Evolutionary conservation across 805 yeast genomes (phyloP).

Genomic region (Lipomyces mesembrius): DNA sequence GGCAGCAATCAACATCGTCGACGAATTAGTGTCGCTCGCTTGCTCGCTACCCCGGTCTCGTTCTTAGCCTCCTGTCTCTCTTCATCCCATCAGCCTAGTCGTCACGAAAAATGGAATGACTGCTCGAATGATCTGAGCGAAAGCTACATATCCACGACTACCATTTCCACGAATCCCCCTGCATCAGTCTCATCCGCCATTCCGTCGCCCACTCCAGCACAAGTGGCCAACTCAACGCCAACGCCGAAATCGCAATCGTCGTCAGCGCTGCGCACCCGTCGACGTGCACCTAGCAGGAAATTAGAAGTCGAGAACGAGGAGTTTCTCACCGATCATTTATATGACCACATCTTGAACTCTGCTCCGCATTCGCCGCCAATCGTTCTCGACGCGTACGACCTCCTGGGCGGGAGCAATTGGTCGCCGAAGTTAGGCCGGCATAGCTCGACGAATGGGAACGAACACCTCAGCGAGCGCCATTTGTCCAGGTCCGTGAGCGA

Average conservation of each 20-base stretch:
- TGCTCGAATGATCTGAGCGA: background rate
- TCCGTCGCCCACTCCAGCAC: slow-evolving; percentile 12
- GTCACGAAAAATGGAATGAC: background rate
- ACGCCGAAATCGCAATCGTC: slow-evolving; percentile 1
- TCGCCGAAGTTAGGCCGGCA: background rate
- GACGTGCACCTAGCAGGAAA: background rate
- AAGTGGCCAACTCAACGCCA: slow-evolving; percentile 4
- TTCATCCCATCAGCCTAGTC: background rate
- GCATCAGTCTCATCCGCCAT: slow-evolving; percentile 8
- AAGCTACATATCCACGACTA: background rate
- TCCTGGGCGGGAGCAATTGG: background rate
- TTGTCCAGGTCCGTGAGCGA: background rate
- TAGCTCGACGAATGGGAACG: background rate
- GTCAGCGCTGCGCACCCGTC: background rate
- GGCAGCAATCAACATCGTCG: background rate
- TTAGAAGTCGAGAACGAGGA: background rate
- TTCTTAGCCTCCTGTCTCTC: slow-evolving; percentile 5
- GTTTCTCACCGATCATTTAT: background rate
- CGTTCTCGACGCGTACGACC: slow-evolving; percentile 20
- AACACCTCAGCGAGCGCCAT: background rate
- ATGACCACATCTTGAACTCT: background rate
- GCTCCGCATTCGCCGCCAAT: slow-evolving; percentile 17
- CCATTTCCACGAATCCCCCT: slow-evolving; percentile 3
- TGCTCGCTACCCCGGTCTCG: slow-evolving; percentile 4
- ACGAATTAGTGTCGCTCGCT: background rate